Conservation (phyloP, 257 asterid genomes). For the Solanum sparsipilum region DNA sequence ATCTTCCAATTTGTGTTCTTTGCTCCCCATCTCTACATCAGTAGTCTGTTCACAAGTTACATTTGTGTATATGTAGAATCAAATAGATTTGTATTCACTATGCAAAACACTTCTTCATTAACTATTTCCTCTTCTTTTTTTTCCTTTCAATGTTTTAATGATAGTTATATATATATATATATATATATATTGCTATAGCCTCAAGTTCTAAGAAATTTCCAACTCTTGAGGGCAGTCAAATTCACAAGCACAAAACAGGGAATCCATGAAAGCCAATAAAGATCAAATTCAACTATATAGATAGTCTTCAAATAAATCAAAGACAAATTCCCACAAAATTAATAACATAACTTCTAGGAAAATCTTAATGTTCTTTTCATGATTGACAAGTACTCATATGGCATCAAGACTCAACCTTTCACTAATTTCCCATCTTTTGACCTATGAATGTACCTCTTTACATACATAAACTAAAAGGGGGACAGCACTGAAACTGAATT, state of each 20-base stretch:
- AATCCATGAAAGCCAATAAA: background rate
- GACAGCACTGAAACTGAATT: background rate
- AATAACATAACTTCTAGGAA: background rate
- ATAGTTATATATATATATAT: background rate
- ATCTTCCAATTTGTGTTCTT: slow-evolving; percentile 28
- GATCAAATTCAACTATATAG: background rate
- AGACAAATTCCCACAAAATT: background rate
- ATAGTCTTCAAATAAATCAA: background rate
- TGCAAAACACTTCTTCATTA: background rate
- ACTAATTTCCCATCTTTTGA: background rate
- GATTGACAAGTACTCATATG: background rate
- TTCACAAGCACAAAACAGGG: background rate
- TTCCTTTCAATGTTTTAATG: background rate
- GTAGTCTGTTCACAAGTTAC: slow-evolving; percentile 19
- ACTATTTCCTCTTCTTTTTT: no score
- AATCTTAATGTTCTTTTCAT: background rate
- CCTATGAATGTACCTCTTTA: background rate
- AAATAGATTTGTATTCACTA: background rate
- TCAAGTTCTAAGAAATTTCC: background rate
- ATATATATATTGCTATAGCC: background rate
- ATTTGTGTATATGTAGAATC: slow-evolving; percentile 9
- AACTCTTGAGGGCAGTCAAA: background rate
- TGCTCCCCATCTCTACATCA: slow-evolving; percentile 33
- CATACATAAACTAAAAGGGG: background rate
- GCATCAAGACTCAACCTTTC: background rate